Conservation (phyloP, 2,329 filamentous ascomycete genomes). For the Teratosphaeria gauchensis region DNA sequence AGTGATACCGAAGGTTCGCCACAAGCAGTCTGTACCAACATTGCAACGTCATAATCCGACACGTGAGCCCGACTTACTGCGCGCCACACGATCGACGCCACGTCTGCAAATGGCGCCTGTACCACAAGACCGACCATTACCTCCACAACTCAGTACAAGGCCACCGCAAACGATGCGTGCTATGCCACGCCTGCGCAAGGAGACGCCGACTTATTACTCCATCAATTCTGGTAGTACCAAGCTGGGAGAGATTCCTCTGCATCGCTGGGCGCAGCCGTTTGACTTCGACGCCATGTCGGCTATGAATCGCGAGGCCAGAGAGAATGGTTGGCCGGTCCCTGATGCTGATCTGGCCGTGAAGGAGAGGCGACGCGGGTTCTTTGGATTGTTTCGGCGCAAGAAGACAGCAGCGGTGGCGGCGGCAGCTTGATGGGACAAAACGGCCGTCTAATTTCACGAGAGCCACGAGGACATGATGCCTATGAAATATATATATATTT, state of each 20-base stretch:
- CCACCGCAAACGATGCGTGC: constrained; percentile 4
- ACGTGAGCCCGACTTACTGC: constrained; percentile 2
- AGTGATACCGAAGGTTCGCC: constrained; percentile 1
- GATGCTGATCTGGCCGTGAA: constrained; percentile 1
- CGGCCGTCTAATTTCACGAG: neutral
- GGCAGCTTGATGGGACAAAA: neutral
- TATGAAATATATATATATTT: no score
- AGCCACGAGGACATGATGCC: no score
- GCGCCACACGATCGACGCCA: constrained; percentile 7
- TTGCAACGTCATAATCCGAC: neutral
- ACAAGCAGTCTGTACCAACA: constrained; percentile 6
- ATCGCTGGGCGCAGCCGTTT: constrained; percentile 34
- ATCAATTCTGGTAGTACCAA: constrained; percentile 38
- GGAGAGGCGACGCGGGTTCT: constrained; percentile 12
- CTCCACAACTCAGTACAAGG: neutral
- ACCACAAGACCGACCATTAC: neutral
- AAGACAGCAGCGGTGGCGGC: no score
- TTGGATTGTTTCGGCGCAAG: constrained; percentile 12
- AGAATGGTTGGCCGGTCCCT: constrained; percentile 18
- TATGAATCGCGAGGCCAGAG: constrained; percentile 31
- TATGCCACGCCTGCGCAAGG: constrained; percentile 22
- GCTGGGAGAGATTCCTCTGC: constrained; percentile 39
- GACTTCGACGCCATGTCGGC: constrained; percentile 34
- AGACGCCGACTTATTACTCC: constrained; percentile 33
- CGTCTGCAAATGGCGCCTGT: neutral